Base-by-base conservation (phyloP, 495 filamentous ascomycete species). In the Venustampulla echinocandica region DNA sequence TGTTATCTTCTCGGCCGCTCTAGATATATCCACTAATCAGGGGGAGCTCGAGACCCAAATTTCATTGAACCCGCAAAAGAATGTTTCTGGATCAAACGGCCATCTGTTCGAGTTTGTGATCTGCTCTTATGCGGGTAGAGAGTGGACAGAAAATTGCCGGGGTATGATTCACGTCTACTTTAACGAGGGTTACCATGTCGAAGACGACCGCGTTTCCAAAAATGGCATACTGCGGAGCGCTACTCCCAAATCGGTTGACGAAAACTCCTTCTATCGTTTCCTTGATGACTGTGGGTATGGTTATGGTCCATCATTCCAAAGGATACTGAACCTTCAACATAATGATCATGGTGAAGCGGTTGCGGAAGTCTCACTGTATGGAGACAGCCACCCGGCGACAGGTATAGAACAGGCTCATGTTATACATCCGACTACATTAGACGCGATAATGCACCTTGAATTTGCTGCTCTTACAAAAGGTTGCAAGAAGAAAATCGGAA, bases 361-460 rank as follows among this genome's bases (percentile, higher is more conserved):
- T 33, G 53, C 14, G 51, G 54, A 1, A n/a, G n/a, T n/a, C n/a
- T n/a, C n/a, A n/a, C n/a, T n/a, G n/a, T n/a, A n/a, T n/a, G n/a
- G n/a, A n/a, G n/a, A n/a, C n/a, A n/a, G n/a, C n/a, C n/a, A n/a
- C n/a, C n/a, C n/a, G n/a, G n/a, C n/a, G n/a, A n/a, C n/a, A n/a
- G n/a, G n/a, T n/a, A n/a, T n/a, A n/a, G n/a, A n/a, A n/a, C n/a
- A n/a, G n/a, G n/a, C n/a, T n/a, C 68, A 69, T 43, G 24, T 73
- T 11, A 61, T 75, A 13, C 72, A 77, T 37, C 73, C 73, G 0
- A 64, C 65, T 0, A 71, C 69, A 0, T 30, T 70, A 3, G 67
- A 69, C 18, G 17, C 10, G 4, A 21, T 40, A 7, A 6, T 40
- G 7, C 37, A 40, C 17, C 10, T 17, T 21, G 7, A 3, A 3